phyloP scores from a whole-genome alignment of 495 filamentous ascomycete genomes.

The Trichoderma asperelloides region DNA sequence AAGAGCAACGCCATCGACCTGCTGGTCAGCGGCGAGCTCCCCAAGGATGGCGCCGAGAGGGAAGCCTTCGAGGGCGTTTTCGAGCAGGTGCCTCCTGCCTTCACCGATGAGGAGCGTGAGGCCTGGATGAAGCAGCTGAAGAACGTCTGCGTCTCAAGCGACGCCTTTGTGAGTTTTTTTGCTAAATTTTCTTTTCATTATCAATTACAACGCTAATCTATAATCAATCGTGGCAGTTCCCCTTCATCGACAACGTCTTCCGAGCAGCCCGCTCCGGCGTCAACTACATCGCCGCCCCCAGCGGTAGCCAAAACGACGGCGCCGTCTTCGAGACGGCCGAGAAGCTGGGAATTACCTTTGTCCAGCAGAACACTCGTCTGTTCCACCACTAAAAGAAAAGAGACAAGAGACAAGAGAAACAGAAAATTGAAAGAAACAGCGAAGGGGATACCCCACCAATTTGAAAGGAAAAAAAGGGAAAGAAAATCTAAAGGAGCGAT shows the following conservation, averaged over 20 bases:
- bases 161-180: constrained; percentile 82
- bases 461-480: neutral
- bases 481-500: constrained; percentile 2
- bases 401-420: neutral
- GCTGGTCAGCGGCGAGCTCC: constrained; percentile 81
- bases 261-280: constrained; percentile 77
- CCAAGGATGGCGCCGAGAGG: constrained; percentile 69
- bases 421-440: neutral
- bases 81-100: constrained; percentile 77
- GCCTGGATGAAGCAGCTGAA: constrained; percentile 72
- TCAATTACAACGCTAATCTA: neutral
- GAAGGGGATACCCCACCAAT: neutral
- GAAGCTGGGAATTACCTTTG: constrained; percentile 83
- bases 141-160: constrained; percentile 79
- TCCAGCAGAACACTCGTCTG: constrained; percentile 77
- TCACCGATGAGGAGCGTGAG: constrained; percentile 75
- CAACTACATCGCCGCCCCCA: constrained; percentile 91
- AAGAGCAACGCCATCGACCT: constrained; percentile 98
- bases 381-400: constrained; percentile 66
- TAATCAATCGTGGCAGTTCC: constrained; percentile 53
- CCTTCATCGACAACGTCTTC: constrained; percentile 96
- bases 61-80: constrained; percentile 82
- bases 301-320: constrained; percentile 85
- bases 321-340: constrained; percentile 87
- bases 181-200: neutral